These are phyloP conservation scores for Sanghuangporus weigelae DNA, from an alignment of 1,284 basidiomycete genomes.

Conservation along the genomic window DNA sequence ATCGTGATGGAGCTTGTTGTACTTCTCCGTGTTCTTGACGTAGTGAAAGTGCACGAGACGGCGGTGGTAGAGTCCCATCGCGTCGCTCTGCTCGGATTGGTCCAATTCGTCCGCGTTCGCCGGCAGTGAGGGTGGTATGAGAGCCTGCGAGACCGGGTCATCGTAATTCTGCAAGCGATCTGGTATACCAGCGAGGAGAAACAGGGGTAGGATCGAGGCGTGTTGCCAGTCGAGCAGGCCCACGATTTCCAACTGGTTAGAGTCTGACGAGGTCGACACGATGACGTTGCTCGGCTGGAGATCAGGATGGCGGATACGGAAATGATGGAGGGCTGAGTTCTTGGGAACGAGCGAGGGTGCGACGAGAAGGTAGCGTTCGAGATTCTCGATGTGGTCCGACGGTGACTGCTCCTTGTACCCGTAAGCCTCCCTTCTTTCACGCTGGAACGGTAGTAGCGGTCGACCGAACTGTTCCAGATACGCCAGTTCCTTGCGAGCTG, in stretches of 20 bases:
- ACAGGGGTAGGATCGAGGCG: slow-evolving; percentile 39
- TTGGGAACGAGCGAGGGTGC: slow-evolving; percentile 33
- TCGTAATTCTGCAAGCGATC: slow-evolving; percentile 39
- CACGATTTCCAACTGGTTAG: slow-evolving; percentile 28
- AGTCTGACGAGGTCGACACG: slow-evolving; percentile 31
- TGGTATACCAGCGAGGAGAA: slow-evolving; percentile 42
- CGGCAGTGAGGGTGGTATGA: slow-evolving; percentile 35
- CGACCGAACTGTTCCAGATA: slow-evolving; percentile 44
- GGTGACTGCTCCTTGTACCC: slow-evolving; percentile 45
- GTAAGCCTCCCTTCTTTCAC: slow-evolving; percentile 39
- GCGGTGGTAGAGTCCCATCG: slow-evolving; percentile 30
- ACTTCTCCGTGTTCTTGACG: slow-evolving; percentile 34
- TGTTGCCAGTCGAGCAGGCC: slow-evolving; percentile 38
- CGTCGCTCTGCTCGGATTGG: slow-evolving; percentile 26
- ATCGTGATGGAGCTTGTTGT: slow-evolving; percentile 35
- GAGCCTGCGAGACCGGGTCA: slow-evolving; percentile 32
- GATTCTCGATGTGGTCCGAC: slow-evolving; percentile 34
- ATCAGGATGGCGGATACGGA: slow-evolving; percentile 42
- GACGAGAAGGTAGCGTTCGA: slow-evolving; percentile 35
- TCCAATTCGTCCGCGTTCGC: slow-evolving; percentile 32
- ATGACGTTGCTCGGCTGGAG: slow-evolving; percentile 36
- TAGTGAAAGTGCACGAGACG: slow-evolving; percentile 45
- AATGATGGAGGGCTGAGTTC: slow-evolving; percentile 29
- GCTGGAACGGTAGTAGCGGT: slow-evolving; percentile 44
- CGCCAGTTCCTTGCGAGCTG: slow-evolving; percentile 44